A percentile compares a stretch with the other conserved stretches of the same genome.
These are phyloP conservation scores for Podaxis sp. DNA, from an alignment of 768 basidiomycete genomes.

Conservation along the genomic window DNA sequence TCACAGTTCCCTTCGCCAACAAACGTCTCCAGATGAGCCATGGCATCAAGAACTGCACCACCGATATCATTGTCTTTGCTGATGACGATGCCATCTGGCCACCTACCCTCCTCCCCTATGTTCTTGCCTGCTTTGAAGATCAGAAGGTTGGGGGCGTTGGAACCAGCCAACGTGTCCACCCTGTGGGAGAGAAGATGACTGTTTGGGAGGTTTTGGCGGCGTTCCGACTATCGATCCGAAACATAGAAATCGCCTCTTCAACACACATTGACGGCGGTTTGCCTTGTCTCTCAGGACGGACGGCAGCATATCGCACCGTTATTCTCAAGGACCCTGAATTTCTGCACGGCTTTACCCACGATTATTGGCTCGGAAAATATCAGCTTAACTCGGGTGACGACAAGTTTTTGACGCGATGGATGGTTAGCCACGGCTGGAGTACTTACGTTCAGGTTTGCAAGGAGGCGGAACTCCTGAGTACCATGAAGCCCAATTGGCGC, in stretches of 20 bases:
- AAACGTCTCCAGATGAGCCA: constrained; percentile 93
- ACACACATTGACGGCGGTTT: constrained; percentile 93
- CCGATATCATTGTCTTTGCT: constrained; percentile 92
- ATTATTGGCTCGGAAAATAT: constrained; percentile 91
- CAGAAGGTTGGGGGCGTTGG: constrained; percentile 92
- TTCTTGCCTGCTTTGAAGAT: constrained; percentile 91
- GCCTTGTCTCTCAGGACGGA: constrained; percentile 88
- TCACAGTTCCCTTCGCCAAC: constrained; percentile 91
- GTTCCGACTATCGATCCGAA: constrained; percentile 88
- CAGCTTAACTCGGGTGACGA: constrained; percentile 93
- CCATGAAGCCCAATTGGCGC: constrained; percentile 97
- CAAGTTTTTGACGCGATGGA: constrained; percentile 94
- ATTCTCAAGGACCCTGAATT: constrained; percentile 96
- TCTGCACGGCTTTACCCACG: constrained; percentile 88
- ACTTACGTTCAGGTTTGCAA: constrained; percentile 90
- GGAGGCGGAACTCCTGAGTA: constrained; percentile 81
- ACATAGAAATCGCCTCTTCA: constrained; percentile 86
- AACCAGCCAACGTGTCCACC: constrained; percentile 84
- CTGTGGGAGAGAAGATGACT: constrained; percentile 74
- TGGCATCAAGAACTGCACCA: constrained; percentile 85
- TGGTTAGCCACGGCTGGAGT: constrained; percentile 93
- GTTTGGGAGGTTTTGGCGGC: constrained; percentile 96
- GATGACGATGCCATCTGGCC: constrained; percentile 98
- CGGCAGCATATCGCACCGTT: constrained; percentile 90
- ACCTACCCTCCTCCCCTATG: constrained; percentile 81